A percentile compares a stretch with the other conserved stretches of the same genome.
Evolutionary conservation across 2,329 filamentous ascomycete species (phyloP).

Genomic region (Trichoderma lentiforme): DNA sequence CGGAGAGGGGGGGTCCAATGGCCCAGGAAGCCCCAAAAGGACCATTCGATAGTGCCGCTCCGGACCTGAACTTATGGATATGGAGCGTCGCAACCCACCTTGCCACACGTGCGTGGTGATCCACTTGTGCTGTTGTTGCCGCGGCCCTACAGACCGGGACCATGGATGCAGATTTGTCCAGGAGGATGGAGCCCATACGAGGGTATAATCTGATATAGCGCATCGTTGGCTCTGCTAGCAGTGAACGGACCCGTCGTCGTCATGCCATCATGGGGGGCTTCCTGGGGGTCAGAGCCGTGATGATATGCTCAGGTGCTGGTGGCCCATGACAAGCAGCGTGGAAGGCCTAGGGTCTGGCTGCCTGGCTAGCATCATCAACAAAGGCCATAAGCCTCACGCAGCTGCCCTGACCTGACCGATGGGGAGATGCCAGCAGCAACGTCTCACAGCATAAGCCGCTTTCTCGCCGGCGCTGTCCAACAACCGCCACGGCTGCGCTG

Average conservation of each 20-base stretch:
- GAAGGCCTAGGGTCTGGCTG: background rate
- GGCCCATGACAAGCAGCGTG: constrained; percentile 8
- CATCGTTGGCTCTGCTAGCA: constrained; percentile 10
- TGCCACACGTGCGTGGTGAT: constrained; percentile 18
- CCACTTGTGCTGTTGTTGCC: constrained; percentile 12
- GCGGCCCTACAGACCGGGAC: constrained; percentile 15
- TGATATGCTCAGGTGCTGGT: constrained; percentile 16
- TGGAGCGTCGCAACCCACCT: constrained; percentile 17
- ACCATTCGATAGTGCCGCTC: constrained; percentile 19
- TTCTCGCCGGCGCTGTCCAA: background rate
- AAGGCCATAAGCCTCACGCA: constrained; percentile 1
- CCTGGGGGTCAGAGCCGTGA: background rate
- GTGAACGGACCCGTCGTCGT: constrained; percentile 11
- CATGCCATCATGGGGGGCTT: constrained; percentile 13
- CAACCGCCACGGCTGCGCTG: background rate
- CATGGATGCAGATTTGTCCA: constrained; percentile 13
- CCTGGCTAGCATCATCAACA: background rate
- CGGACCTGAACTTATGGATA: constrained; percentile 18
- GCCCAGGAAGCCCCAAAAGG: constrained; percentile 16
- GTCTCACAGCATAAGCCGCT: background rate
- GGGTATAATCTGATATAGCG: constrained; percentile 8
- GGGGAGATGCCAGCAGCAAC: constrained; percentile 2
- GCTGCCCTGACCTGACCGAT: background rate
- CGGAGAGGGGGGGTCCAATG: constrained; percentile 4
- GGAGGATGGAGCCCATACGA: background rate